Evolutionary conservation across 257 asterid species (phyloP).

Genomic region (Solanum habrochaites): DNA sequence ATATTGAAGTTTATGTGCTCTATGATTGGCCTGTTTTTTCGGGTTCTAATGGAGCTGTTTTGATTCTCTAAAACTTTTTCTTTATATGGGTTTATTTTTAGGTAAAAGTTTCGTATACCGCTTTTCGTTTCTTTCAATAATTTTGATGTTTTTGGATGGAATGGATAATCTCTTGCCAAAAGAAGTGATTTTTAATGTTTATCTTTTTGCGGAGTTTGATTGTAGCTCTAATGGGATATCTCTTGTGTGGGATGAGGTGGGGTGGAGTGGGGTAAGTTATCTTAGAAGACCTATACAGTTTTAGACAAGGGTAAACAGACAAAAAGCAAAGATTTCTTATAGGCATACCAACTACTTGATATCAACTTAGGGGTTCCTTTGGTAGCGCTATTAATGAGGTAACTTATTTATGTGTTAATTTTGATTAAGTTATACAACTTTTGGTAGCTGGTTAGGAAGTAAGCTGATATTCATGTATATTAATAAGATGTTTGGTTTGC

Average conservation of each 20-base stretch:
- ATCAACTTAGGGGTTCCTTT: background rate
- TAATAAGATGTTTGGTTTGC: background rate
- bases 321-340: background rate
- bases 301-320: background rate
- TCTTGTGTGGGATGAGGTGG: background rate
- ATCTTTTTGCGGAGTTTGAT: background rate
- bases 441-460: background rate
- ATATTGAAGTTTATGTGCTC: background rate
- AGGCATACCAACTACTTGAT: background rate
- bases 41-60: conserved; percentile 23
- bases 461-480: background rate
- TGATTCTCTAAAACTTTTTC: conserved; percentile 8
- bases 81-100: conserved; percentile 5
- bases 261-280: background rate
- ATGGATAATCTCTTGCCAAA: background rate
- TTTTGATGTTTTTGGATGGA: background rate
- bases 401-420: background rate
- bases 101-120: conserved; percentile 20
- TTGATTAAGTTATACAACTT: background rate
- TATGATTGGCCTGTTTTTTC: conserved; percentile 2
- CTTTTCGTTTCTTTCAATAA: background rate
- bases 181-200: background rate
- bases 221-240: background rate
- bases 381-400: background rate
- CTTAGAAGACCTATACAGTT: background rate